Evolutionary conservation across 176 grass and related monocot species (phyloP), one percentile per base, ranked within the genome.

Genomic region (Bonia amplexicaulis): DNA sequence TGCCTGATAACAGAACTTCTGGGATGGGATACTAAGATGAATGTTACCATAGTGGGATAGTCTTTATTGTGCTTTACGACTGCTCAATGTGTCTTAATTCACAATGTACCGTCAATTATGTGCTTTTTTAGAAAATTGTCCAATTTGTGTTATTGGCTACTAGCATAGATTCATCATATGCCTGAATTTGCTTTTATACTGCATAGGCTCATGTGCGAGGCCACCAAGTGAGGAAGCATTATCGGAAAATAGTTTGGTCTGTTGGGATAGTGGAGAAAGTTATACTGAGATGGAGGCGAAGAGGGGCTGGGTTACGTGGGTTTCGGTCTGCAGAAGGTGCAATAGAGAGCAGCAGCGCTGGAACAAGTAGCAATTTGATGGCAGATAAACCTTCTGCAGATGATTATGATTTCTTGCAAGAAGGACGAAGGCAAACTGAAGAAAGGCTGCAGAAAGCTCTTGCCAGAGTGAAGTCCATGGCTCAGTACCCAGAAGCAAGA

Each of bases 121-220:
- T 22, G 22, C 16, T 37, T 72, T 41, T 54, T 55, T 54, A 48
- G 52, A 51, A 70, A 29, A 27, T 19, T 16, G 33, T 31, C 0
- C 33, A 55, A 17, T 73, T 60, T 71, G 4, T 59, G 11, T n/a
- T 27, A 74, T 79, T 74, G 26, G 39, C 48, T 66, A 51, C 35
- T 47, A 73, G 12, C 23, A 7, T 57, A 41, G 1, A 66, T 55
- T 55, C 12, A 66, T 29, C 58, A 35, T 35, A 53, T 78, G 23
- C 6, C n/a, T 78, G 53, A 82, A 39, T 71, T 78, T 67, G 6
- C 3, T 25, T 57, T 85, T 91, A 48, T 79, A 27, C 64, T 58
- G 69, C 37, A 62, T 82, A 97, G 94, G 94, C 92, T 69, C 94
- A 94, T 77, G 94, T 97, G 37, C 87, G 94, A 79, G 92, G 92